Evolutionary conservation across 2,329 filamentous ascomycete genomes (phyloP).

Genomic region (Sarocladium strictum): DNA sequence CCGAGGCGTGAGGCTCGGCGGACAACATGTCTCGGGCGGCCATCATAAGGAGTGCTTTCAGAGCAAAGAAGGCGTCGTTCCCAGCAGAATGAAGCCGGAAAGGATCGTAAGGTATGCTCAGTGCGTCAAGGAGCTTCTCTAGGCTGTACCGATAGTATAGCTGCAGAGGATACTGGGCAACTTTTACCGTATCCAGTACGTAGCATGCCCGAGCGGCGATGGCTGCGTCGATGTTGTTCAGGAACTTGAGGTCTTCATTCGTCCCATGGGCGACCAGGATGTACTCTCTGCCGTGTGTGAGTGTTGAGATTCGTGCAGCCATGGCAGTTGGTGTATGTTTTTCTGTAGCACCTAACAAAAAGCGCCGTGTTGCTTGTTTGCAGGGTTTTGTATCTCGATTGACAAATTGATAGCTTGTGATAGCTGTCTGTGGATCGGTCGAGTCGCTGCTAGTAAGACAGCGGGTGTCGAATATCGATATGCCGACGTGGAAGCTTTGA

Average conservation of each 20-base stretch:
- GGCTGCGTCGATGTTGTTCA: constrained; percentile 13
- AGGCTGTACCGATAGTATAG: constrained; percentile 20
- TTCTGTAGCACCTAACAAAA: constrained; percentile 14
- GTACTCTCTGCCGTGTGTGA: constrained; percentile 12
- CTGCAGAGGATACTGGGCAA: constrained; percentile 18
- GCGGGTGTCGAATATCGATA: constrained; percentile 15
- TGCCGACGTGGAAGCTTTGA: constrained; percentile 14
- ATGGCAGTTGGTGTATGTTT: constrained; percentile 5
- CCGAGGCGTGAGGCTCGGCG: background rate
- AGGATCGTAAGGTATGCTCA: constrained; percentile 13
- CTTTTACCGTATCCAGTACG: constrained; percentile 22
- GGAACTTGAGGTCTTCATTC: constrained; percentile 13
- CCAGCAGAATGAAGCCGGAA: constrained; percentile 13
- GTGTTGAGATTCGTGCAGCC: constrained; percentile 1
- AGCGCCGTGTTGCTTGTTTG: constrained; percentile 10
- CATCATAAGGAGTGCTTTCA: background rate
- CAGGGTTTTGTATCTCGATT: constrained; percentile 10
- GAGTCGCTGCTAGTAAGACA: constrained; percentile 7
- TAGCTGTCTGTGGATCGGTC: constrained; percentile 3
- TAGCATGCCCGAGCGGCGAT: constrained; percentile 12
- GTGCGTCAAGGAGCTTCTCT: constrained; percentile 17
- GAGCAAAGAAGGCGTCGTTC: background rate
- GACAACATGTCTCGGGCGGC: background rate
- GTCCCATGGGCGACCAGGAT: constrained; percentile 14
- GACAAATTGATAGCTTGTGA: constrained; percentile 15